phyloP scores from a whole-genome alignment of 2,329 filamentous ascomycete genomes.

The Sporothrix pseudoabietina region DNA sequence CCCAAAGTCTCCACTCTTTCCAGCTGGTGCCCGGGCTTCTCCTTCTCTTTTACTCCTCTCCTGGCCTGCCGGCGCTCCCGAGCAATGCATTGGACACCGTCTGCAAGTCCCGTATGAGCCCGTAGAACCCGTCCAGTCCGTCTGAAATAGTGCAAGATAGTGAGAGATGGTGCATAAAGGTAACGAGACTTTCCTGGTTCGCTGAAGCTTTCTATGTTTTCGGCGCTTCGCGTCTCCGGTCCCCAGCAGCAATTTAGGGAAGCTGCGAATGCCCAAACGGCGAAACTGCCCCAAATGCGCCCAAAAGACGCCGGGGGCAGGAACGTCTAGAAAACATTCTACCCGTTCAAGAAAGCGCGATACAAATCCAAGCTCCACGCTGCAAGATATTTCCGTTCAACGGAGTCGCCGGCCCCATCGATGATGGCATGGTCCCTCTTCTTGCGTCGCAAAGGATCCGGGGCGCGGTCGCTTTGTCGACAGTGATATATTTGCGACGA shows the following conservation, averaged over 20 bases:
- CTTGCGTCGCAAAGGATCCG: not conserved
- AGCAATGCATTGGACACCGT: constrained; percentile 1
- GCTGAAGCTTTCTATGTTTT: not conserved
- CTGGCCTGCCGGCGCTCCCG: constrained; percentile 14
- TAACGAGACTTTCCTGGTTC: not conserved
- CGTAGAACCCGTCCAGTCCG: not conserved
- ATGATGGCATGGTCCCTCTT: constrained; percentile 13
- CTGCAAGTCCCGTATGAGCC: constrained; percentile 10
- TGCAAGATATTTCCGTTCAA: not conserved
- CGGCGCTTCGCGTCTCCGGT: constrained; percentile 21
- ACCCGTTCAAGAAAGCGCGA: not conserved
- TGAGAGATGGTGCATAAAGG: not conserved
- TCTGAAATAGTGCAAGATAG: not conserved
- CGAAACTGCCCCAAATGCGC: not conserved
- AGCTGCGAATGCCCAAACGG: constrained; percentile 8
- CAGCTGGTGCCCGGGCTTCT: not conserved
- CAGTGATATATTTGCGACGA: not conserved
- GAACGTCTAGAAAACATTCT: not conserved
- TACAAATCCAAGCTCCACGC: constrained; percentile 5
- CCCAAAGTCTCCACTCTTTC: not conserved
- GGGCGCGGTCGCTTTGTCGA: not conserved
- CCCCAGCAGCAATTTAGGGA: not conserved
- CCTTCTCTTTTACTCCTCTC: not conserved
- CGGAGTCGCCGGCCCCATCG: constrained; percentile 22
- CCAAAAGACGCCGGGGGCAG: not conserved